Base-by-base conservation (phyloP, 768 basidiomycete species). In the Suillus weaverae region DNA sequence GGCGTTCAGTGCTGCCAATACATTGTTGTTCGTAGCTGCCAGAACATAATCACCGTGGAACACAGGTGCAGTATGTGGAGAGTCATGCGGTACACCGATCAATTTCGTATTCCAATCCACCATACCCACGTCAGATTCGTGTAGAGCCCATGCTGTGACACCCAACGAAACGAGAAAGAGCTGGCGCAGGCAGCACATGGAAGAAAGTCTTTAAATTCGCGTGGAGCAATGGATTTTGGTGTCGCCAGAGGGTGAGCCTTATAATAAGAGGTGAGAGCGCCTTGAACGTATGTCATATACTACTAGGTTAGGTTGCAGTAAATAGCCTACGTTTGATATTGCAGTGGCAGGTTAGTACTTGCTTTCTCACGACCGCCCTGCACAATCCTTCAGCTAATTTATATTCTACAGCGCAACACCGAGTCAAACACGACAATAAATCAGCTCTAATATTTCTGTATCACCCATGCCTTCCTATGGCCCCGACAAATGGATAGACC, bases 41-140 rank as follows among this genome's bases (percentile, higher is more conserved):
- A 93, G 71, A 22, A 94, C 72, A n/a, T 89, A 66, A 66, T 81
- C 85, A 64, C 80, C 72, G 67, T 86, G 84, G 68, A 94, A 88
- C 9, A 81, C 74, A 0, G 94, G 94, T 7, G 89, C 80, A 1
- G 84, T 85, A 20, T 81, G 71, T 0, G 69, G 72, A 3, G 86
- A 81, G 10, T 81, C 77, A 39, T 82, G 75, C 0, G 94, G 92
- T 5, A 90, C 83, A 18, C 95, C 95, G 62, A 94, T 79, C 35
- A 90, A 83, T 16, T 82, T 76, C 69, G 87, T 91, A 76, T 97
- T 85, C 95, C 95, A 98, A 80, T 97, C 95, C 53, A 95, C 83
- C 51, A 91, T 78, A 51, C 92, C 92, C 62, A 86, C 90, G 63
- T 94, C 91, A 30, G 89, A 84, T 71, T 90, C 84, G 65, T 91